Evolutionary conservation across 75 land plant species (phyloP).

Genomic region (Sequoia sempervirens): DNA sequence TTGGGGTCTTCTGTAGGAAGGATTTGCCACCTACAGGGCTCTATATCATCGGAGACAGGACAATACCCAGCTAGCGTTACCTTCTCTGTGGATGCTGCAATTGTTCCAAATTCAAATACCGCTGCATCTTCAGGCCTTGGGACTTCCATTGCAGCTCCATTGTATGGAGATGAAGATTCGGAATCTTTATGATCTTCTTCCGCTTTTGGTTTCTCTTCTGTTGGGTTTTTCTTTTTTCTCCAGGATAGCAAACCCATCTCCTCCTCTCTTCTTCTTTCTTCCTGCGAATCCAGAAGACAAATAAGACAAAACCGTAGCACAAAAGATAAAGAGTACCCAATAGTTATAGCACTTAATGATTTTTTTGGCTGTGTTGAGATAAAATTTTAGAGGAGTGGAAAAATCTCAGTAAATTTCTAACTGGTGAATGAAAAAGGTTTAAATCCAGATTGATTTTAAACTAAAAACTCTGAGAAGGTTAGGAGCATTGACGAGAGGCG

Average conservation of each 20-base stretch:
- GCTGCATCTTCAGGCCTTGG: slow-evolving; percentile 41
- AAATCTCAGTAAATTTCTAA: no score
- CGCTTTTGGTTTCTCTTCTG: neutral
- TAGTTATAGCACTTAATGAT: no score
- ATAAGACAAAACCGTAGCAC: neutral
- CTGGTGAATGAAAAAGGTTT: no score
- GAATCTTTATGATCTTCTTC: neutral
- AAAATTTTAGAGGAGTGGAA: no score
- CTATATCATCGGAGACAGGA: slow-evolving; percentile 70
- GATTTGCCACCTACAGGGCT: slow-evolving; percentile 82
- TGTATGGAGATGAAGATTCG: neutral
- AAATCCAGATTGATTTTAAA: no score
- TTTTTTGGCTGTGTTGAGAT: no score
- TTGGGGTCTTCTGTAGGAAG: slow-evolving; percentile 36
- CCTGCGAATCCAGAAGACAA: neutral
- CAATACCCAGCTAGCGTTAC: slow-evolving; percentile 79
- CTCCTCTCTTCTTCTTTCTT: neutral
- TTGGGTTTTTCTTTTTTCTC: neutral
- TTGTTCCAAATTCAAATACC: slow-evolving; percentile 79
- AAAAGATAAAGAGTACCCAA: no score
- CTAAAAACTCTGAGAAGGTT: no score
- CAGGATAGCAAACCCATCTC: slow-evolving; percentile 8
- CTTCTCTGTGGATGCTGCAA: slow-evolving; percentile 33
- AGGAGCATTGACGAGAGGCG: no score
- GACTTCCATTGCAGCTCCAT: slow-evolving; percentile 32